These are phyloP conservation scores for Geotrichum candidum DNA, from an alignment of 1,139 yeast genomes.

Conservation along the genomic window DNA sequence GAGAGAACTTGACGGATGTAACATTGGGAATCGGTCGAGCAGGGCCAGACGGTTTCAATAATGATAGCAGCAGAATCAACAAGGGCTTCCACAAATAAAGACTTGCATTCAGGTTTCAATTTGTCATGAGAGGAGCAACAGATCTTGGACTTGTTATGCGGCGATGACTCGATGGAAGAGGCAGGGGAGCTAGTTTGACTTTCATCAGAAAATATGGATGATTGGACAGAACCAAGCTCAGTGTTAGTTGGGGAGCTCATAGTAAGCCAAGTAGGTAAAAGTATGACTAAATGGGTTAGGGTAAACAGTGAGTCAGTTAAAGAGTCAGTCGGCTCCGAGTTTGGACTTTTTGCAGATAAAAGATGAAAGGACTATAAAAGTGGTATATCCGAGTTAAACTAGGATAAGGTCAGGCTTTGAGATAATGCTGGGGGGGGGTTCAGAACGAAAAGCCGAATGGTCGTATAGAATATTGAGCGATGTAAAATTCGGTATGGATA, in stretches of 20 bases:
- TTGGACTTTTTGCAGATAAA: neutral
- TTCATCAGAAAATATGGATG: slow-evolving; percentile 4
- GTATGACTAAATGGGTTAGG: neutral
- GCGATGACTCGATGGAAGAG: slow-evolving; percentile 6
- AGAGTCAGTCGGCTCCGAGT: neutral
- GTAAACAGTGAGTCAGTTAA: neutral
- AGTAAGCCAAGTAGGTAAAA: neutral
- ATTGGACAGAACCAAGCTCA: slow-evolving; percentile 9
- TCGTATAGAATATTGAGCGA: neutral
- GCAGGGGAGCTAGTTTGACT: slow-evolving; percentile 8
- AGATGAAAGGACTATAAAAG: neutral
- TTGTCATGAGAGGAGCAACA: slow-evolving; percentile 5
- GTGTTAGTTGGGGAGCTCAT: slow-evolving; percentile 11
- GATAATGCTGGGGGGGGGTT: neutral
- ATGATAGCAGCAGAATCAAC: slow-evolving; percentile 36
- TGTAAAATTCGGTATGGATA: neutral
- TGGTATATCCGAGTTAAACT: neutral
- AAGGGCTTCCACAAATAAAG: slow-evolving; percentile 30
- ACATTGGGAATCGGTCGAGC: slow-evolving; percentile 18
- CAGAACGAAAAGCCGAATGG: neutral
- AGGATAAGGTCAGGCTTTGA: neutral
- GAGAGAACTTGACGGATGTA: slow-evolving; percentile 29
- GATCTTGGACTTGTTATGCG: neutral
- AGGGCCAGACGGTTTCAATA: slow-evolving; percentile 36
- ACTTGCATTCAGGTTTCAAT: slow-evolving; percentile 14